phyloP scores from a whole-genome alignment of 1,139 yeast species.

The Lodderomyces jiufengensis region DNA sequence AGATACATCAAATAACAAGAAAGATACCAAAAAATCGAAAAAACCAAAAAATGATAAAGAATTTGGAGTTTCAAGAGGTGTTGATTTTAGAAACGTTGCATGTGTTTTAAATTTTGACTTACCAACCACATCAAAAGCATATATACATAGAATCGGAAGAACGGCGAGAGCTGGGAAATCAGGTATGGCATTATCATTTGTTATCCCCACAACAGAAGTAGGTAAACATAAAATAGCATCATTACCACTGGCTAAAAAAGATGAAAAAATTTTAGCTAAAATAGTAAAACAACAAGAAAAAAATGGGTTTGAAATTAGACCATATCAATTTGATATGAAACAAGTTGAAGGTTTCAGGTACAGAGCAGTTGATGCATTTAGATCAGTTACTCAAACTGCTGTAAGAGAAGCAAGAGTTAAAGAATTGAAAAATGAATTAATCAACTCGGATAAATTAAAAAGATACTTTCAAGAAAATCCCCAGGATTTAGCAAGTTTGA shows the following conservation, averaged over 20 bases:
- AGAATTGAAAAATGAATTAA: conserved; percentile 83
- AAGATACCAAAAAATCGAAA: conserved; percentile 16
- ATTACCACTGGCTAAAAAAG: conserved; percentile 67
- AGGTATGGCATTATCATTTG: conserved; percentile 93
- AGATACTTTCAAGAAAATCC: conserved; percentile 98
- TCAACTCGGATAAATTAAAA: conserved; percentile 85
- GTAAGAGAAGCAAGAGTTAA: conserved; percentile 91
- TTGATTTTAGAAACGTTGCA: conserved; percentile 93
- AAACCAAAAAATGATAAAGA: conserved; percentile 58
- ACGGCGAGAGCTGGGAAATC: conserved; percentile 97
- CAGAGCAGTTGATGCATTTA: conserved; percentile 94
- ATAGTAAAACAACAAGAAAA: conserved; percentile 75
- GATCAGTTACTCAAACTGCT: conserved; percentile 88
- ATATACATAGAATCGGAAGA: conserved; percentile 93
- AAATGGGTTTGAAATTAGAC: conserved; percentile 68
- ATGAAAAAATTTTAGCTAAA: conserved; percentile 78
- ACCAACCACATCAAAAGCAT: conserved; percentile 85
- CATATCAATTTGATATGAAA: conserved; percentile 86
- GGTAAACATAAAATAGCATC: conserved; percentile 87
- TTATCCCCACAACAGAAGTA: conserved; percentile 76
- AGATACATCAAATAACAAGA: conserved; percentile 24
- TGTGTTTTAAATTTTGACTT: conserved; percentile 95
- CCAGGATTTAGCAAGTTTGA: conserved; percentile 81
- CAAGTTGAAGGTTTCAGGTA: conserved; percentile 96
- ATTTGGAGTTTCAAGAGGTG: conserved; percentile 95